These are phyloP conservation scores for Grosmannia huntii DNA, from an alignment of 2,329 filamentous ascomycete species.

Conservation along the genomic window DNA sequence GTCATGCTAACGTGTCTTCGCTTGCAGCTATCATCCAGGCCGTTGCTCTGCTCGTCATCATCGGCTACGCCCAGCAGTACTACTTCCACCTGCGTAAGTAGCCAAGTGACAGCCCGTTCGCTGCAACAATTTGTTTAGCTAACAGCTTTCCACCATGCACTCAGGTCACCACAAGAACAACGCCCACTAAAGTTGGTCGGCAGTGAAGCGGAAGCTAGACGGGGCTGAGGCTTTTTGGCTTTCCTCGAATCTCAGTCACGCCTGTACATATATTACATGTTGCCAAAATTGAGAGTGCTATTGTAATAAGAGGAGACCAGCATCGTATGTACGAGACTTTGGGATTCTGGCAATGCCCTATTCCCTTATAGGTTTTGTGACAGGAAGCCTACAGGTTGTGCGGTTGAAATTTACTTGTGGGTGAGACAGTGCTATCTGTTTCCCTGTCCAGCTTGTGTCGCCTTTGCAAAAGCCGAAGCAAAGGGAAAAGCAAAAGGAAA, in stretches of 20 bases:
- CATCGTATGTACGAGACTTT: not conserved
- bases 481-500: not conserved
- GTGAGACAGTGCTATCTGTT: too few relatives aligned
- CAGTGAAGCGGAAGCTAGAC: constrained; percentile 8
- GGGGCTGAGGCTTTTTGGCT: constrained; percentile 2
- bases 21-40: constrained; percentile 71
- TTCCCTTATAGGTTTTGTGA: not conserved
- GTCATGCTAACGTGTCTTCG: constrained; percentile 1
- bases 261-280: constrained; percentile 22
- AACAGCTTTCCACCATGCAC: not conserved
- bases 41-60: constrained; percentile 60
- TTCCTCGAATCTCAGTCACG: constrained; percentile 11
- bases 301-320: constrained; percentile 11
- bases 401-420: not conserved
- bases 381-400: not conserved
- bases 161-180: constrained; percentile 99
- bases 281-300: constrained; percentile 23
- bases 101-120: not conserved
- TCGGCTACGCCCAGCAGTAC: constrained; percentile 97
- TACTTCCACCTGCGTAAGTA: constrained; percentile 98
- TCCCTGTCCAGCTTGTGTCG: too few relatives aligned
- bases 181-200: constrained; percentile 60
- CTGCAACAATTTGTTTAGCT: not conserved
- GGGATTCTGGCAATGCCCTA: not conserved
- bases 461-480: not conserved